Evolutionary conservation across 2,329 filamentous ascomycete species (phyloP).

Genomic region (Neopestalotiopsis clavispora): DNA sequence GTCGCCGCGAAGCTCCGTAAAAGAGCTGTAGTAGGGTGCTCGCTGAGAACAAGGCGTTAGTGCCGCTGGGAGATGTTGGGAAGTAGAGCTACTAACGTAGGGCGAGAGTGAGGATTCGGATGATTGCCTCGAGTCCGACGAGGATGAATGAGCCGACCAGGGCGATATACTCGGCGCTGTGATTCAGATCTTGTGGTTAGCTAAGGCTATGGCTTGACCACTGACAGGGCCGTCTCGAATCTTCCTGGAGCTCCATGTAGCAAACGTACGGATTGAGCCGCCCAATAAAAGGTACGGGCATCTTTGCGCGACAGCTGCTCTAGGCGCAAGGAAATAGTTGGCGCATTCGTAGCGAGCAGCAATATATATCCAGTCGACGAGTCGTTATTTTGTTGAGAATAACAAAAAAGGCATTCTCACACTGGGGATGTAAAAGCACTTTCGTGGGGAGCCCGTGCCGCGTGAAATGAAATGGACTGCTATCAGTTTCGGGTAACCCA

Average conservation of each 20-base stretch:
- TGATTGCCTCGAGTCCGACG: slow-evolving; percentile 79
- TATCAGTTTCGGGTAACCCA: slow-evolving; percentile 17
- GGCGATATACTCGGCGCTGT: slow-evolving; percentile 83
- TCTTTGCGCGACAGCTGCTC: slow-evolving; percentile 26
- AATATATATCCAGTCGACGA: background rate
- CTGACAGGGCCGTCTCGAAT: slow-evolving; percentile 16
- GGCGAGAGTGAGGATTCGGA: slow-evolving; percentile 85
- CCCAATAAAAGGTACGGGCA: slow-evolving; percentile 46
- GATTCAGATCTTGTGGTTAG: background rate
- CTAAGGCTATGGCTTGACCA: slow-evolving; percentile 22
- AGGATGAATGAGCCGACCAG: slow-evolving; percentile 84
- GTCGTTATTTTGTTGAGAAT: background rate
- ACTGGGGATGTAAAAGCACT: background rate
- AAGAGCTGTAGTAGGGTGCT: slow-evolving; percentile 80
- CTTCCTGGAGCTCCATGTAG: slow-evolving; percentile 20
- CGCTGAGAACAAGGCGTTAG: slow-evolving; percentile 52
- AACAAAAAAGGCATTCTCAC: background rate
- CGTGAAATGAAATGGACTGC: slow-evolving; percentile 12
- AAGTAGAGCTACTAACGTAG: slow-evolving; percentile 66
- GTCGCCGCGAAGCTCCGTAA: slow-evolving; percentile 78
- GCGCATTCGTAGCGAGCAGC: background rate
- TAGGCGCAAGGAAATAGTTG: background rate
- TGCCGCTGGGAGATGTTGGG: background rate
- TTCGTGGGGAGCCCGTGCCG: slow-evolving; percentile 17
- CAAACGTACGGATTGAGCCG: slow-evolving; percentile 43